Evolutionary conservation across 1,139 yeast species (phyloP), one percentile per base, ranked within the genome.

Genomic region (Saccharomycopsis crataegensis): DNA sequence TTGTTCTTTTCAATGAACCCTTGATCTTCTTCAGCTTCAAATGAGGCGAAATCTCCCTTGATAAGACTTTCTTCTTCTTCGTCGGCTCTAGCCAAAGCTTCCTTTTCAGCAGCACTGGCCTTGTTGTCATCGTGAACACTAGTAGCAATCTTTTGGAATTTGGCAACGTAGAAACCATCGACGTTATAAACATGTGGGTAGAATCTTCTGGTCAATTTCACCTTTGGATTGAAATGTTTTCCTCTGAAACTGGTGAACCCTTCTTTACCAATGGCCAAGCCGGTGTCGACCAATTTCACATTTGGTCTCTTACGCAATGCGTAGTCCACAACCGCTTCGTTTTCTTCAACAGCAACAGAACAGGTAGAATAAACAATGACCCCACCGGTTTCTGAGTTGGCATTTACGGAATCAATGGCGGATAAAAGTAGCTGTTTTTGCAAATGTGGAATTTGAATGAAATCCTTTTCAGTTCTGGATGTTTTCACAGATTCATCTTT

Each of bases 111-210:
- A 46, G 96, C 96, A 62, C 96, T 93, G 7, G 94, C 91, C 73
- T 86, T 87, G 58, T 91, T 82, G 56, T 82, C 79, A 70, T 86
- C 94, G 62, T 83, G 88, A 50, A 91, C 85, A 59, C 95, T 83
- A 57, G 96, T 76, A 1, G 93, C 96, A 60, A 81, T 83, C 78
- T 94, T 94, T 72, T 88, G 82, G 75, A 94, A 88, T 68, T 93
- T 93, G 57, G 99, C 99, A 58, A 94, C 99, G 68, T 76, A 94
- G 77, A 94, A 94, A 41, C 99, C 99, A 71, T 94, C 99, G 53
- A 94, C 99, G 69, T 94, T 94, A 69, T 93, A 93, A 37, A 96
- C 91, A 70, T 94, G 99, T 54, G 99, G 99, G 68, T 93, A 94
- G 70, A 93, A 94, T 70, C 99, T 82, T 73, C 96, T 83, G 1